phyloP scores from a whole-genome alignment of 495 filamentous ascomycete species.

The Daldinia grandis region DNA sequence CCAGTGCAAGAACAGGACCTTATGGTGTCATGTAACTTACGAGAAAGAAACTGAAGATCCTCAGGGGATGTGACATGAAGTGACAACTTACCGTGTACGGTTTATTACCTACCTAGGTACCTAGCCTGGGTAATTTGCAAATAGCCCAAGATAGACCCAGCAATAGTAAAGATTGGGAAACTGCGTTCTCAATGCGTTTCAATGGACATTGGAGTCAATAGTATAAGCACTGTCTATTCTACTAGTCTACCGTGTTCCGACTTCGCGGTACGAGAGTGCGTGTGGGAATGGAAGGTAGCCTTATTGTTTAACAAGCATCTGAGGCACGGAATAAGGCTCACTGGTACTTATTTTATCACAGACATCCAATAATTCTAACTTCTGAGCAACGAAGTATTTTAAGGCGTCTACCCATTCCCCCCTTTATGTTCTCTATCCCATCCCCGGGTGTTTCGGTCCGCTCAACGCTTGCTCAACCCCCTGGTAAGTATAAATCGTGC shows the following conservation, averaged over 20 bases:
- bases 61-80: too few relatives aligned
- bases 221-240: not conserved
- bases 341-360: too few relatives aligned
- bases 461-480: constrained; percentile 32
- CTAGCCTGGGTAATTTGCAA: not conserved
- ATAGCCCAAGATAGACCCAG: not conserved
- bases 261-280: not conserved
- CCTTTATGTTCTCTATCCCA: too few relatives aligned
- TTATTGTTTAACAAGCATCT: not conserved
- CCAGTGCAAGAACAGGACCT: not conserved
- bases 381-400: too few relatives aligned
- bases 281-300: not conserved
- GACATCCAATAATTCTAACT: too few relatives aligned
- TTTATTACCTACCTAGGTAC: too few relatives aligned
- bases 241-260: not conserved
- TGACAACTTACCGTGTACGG: too few relatives aligned
- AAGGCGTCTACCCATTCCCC: too few relatives aligned
- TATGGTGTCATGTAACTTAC: not conserved
- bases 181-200: not conserved
- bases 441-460: not conserved
- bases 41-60: too few relatives aligned
- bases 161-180: not conserved
- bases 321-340: too few relatives aligned
- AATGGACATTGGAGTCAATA: too few relatives aligned
- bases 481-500: constrained; percentile 31